A percentile compares a stretch with the other conserved stretches of the same genome.
These are phyloP conservation scores for Triticum aestivum DNA, from an alignment of 176 grass and related monocot genomes.

Conservation along the genomic window IWGSC_CS_RefSeq_v2.1 NC_057796.1:236519037-236519536, in stretches of 20 bases:
- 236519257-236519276: slow-evolving; percentile 62
- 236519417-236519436: slow-evolving; percentile 28
- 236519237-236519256: slow-evolving; percentile 83
- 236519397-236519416: slow-evolving; percentile 41
- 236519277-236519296: slow-evolving; percentile 80
- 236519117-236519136: not conserved
- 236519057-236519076: not conserved
- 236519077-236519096: not conserved
- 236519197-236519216: slow-evolving; percentile 79
- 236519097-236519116: slow-evolving; percentile 2
- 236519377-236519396: slow-evolving; percentile 32
- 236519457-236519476: slow-evolving; percentile 92
- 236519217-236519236: slow-evolving; percentile 68
- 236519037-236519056: slow-evolving; percentile 11
- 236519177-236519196: slow-evolving; percentile 52
- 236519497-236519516: slow-evolving; percentile 88
- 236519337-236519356: slow-evolving; percentile 33
- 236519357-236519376: slow-evolving; percentile 17
- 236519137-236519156: not conserved
- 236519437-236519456: slow-evolving; percentile 63
- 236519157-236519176: slow-evolving; percentile 32
- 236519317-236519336: slow-evolving; percentile 61
- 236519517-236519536: slow-evolving; percentile 59
- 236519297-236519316: slow-evolving; percentile 80
- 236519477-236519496: slow-evolving; percentile 88